Conservation (phyloP, 352 stramenopile genomes). For the Phytopythium ostracodes region DNA sequence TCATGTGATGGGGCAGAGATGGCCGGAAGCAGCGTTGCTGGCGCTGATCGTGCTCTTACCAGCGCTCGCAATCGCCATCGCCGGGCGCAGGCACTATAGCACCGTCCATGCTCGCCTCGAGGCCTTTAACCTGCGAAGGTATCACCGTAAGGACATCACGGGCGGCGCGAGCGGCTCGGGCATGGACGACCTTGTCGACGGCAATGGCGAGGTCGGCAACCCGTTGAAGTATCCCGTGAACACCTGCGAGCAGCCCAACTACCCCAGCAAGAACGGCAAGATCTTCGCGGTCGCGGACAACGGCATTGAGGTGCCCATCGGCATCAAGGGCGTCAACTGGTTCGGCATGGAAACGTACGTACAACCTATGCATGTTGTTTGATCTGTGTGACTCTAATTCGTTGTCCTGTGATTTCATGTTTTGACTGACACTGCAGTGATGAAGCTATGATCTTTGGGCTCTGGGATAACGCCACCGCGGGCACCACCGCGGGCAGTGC, state of each 20-base stretch:
- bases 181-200: slow-evolving; percentile 4
- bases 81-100: neutral
- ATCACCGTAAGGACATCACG: slow-evolving; percentile 5
- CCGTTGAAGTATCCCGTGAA: slow-evolving; percentile 44
- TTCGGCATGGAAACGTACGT: slow-evolving; percentile 38
- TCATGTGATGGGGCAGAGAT: neutral
- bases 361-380: neutral
- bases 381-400: neutral
- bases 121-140: neutral
- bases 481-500: slow-evolving; percentile 23
- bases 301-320: slow-evolving; percentile 28
- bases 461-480: slow-evolving; percentile 24
- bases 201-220: slow-evolving; percentile 52
- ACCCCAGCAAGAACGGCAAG: slow-evolving; percentile 48
- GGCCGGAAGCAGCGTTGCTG: neutral
- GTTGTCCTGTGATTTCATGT: too few species aligned
- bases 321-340: slow-evolving; percentile 42
- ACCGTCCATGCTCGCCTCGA: neutral
- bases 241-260: slow-evolving; percentile 16
- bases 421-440: neutral
- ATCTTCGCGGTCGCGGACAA: slow-evolving; percentile 35
- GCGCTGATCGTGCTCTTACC: neutral
- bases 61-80: neutral
- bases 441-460: slow-evolving; percentile 21
- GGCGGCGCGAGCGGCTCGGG: slow-evolving; percentile 8